phyloP scores from a whole-genome alignment of 805 yeast genomes.

The Metschnikowia aberdeeniae region DNA sequence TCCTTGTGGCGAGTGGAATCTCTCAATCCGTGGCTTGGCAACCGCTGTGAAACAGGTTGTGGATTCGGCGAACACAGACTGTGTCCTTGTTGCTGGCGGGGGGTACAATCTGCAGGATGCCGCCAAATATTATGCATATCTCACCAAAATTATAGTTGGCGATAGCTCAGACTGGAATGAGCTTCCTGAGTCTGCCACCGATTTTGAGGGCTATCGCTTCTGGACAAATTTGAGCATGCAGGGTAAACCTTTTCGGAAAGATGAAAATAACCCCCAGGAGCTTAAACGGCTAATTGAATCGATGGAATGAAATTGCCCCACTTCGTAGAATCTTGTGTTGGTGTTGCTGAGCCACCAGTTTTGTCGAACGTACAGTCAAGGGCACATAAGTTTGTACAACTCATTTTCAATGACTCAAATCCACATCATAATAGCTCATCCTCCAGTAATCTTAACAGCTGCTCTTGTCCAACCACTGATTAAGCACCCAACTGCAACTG shows the following conservation, averaged over 20 bases:
- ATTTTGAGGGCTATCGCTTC: slow-evolving; percentile 43
- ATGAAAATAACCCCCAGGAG: slow-evolving; percentile 22
- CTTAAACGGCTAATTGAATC: slow-evolving; percentile 24
- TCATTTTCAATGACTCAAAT: too few relatives aligned
- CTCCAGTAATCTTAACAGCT: too few relatives aligned
- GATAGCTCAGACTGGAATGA: slow-evolving; percentile 34
- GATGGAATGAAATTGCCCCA: neutral
- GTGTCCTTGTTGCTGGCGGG: slow-evolving; percentile 67
- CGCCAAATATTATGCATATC: slow-evolving; percentile 56
- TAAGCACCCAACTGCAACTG: too few relatives aligned
- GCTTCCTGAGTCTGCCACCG: slow-evolving; percentile 49
- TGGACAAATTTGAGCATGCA: slow-evolving; percentile 38
- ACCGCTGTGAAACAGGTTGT: slow-evolving; percentile 22
- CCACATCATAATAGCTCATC: too few relatives aligned
- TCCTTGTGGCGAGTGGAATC: slow-evolving; percentile 63
- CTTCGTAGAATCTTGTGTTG: neutral
- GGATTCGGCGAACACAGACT: slow-evolving; percentile 22
- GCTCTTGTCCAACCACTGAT: too few relatives aligned
- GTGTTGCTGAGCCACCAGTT: neutral
- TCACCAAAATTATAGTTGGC: slow-evolving; percentile 28
- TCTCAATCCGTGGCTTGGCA: slow-evolving; percentile 51
- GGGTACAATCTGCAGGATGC: slow-evolving; percentile 64
- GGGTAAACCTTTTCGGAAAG: slow-evolving; percentile 24
- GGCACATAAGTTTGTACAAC: too few relatives aligned
- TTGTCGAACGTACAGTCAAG: too few relatives aligned